A percentile compares a stretch with the other conserved stretches of the same genome.
phyloP scores from a whole-genome alignment of 768 basidiomycete genomes.

The Filobasidium floriforme region DNA sequence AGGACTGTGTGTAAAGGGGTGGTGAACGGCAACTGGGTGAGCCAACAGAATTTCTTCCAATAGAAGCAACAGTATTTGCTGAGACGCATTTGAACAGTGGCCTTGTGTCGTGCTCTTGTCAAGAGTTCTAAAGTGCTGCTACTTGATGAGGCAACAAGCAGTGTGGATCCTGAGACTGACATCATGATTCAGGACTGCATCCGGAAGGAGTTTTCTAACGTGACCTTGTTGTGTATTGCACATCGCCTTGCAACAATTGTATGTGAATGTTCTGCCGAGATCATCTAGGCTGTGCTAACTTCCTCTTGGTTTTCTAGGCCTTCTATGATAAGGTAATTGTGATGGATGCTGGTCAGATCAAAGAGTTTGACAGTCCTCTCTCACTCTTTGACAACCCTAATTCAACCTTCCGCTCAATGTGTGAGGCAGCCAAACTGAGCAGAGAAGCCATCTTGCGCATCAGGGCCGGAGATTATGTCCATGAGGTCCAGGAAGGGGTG shows the following conservation, averaged over 20 bases:
- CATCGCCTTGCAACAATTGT: constrained; percentile 30
- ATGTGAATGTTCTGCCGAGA: too few relatives aligned
- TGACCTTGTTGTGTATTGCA: constrained; percentile 32
- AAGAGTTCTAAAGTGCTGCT: constrained; percentile 56
- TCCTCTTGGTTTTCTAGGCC: too few relatives aligned
- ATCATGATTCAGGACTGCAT: constrained; percentile 61
- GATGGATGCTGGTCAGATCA: constrained; percentile 36
- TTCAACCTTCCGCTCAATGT: constrained; percentile 66
- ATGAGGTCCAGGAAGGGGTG: too few relatives aligned
- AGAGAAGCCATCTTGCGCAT: constrained; percentile 51
- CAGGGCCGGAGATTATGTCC: constrained; percentile 5
- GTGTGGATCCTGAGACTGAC: constrained; percentile 47
- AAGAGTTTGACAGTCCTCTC: constrained; percentile 40
- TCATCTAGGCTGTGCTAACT: too few relatives aligned
- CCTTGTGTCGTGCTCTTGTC: constrained; percentile 57
- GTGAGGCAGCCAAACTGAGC: constrained; percentile 58
- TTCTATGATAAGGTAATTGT: constrained; percentile 45
- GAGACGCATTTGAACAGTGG: constrained; percentile 42
- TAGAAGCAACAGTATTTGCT: constrained; percentile 11
- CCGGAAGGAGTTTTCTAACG: constrained; percentile 52
- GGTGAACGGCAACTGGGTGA: constrained; percentile 58
- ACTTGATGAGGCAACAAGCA: constrained; percentile 20
- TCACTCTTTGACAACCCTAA: constrained; percentile 43
- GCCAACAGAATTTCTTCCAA: constrained; percentile 10
- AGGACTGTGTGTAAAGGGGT: too few relatives aligned